phyloP scores from a whole-genome alignment of 2,329 filamentous ascomycete genomes.

The Ceratocystis colombiana region DNA sequence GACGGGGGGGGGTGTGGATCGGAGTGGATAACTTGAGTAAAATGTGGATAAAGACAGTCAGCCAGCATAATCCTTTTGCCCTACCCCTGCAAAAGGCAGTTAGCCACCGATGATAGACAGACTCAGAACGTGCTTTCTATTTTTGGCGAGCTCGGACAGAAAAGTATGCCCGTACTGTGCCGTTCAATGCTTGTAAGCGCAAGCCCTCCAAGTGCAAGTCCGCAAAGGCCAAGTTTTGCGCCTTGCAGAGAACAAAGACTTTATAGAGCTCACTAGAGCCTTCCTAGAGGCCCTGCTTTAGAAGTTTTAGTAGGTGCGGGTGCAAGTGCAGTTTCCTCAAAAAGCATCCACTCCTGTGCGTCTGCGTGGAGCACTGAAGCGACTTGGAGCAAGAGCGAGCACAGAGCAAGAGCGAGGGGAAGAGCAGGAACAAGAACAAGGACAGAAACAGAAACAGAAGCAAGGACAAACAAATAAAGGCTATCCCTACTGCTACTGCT shows the following conservation, averaged over 20 bases:
- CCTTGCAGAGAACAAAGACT: not conserved
- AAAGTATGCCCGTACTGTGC: conserved; percentile 14
- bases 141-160: conserved; percentile 2
- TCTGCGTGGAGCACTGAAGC: not conserved
- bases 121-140: conserved; percentile 9
- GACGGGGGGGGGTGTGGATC: no score
- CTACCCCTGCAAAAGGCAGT: not conserved
- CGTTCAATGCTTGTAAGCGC: conserved; percentile 5
- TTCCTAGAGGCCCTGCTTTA: not conserved
- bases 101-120: not conserved
- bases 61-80: not conserved
- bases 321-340: conserved; percentile 5
- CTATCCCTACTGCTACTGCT: no score
- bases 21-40: no score
- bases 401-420: no score
- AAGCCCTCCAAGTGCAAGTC: not conserved
- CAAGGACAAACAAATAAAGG: no score
- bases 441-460: no score
- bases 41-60: not conserved
- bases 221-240: conserved; percentile 3
- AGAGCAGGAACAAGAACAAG: not conserved
- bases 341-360: not conserved
- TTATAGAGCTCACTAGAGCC: not conserved
- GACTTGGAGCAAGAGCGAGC: no score
- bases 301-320: not conserved